These are phyloP conservation scores for Geotrichum phurueaensis DNA, from an alignment of 1,139 yeast species.

Conservation along the genomic window DNA sequence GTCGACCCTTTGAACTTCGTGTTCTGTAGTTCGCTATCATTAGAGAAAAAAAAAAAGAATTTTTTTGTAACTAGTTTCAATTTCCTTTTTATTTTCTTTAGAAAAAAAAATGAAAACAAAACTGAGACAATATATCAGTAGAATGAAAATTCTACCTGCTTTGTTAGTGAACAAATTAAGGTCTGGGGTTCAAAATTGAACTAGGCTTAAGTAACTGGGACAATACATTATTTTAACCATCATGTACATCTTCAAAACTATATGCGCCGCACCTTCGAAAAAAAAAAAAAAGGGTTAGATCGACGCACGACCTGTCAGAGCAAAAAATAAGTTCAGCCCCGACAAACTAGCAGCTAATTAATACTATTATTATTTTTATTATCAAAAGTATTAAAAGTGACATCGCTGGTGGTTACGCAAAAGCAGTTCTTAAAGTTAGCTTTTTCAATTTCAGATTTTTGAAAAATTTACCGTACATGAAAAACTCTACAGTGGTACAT, in stretches of 20 bases:
- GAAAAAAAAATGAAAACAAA: too few relatives aligned
- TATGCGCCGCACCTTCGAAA: not conserved
- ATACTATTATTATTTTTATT: not conserved
- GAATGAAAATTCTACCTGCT: too few relatives aligned
- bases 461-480: not conserved
- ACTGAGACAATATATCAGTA: too few relatives aligned
- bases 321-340: not conserved
- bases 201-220: too few relatives aligned
- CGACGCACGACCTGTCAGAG: not conserved
- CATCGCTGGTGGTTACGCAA: not conserved
- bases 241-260: not conserved
- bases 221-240: not conserved
- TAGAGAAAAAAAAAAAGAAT: too few relatives aligned
- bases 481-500: not conserved
- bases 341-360: not conserved
- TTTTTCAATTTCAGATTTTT: not conserved
- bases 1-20: too few relatives aligned
- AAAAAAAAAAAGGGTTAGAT: not conserved
- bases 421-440: not conserved
- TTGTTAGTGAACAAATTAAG: too few relatives aligned
- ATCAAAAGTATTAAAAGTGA: not conserved
- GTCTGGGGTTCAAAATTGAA: too few relatives aligned
- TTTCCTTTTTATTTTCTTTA: too few relatives aligned
- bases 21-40: too few relatives aligned
- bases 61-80: too few relatives aligned